Evolutionary conservation across 2,329 filamentous ascomycete species (phyloP), one percentile per base, ranked within the genome.

Genomic region (Alternaria arborescens): DNA sequence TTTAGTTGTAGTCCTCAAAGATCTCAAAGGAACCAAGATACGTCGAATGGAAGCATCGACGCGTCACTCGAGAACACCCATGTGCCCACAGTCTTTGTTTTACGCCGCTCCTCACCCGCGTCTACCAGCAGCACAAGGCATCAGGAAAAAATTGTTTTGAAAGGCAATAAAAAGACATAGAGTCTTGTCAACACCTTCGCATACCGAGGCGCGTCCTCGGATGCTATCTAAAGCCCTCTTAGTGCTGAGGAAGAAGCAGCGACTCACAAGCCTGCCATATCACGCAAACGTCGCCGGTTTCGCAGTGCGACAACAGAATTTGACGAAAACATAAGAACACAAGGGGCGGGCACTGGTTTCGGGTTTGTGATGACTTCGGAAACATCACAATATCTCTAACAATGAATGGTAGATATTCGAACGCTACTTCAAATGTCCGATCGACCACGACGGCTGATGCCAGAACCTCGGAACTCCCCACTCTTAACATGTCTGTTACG

Each of bases 401-500:
- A 47, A 41, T 12, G 6, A 41, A 20, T 22, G 5, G 4, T 22
- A 41, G 38, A 22, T 6, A 5, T 22, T 41, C 38, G 38, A 22
- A 41, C 22, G 5, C 38, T 41, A 20, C 8, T 41, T 11, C 10
- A 18, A 10, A 12, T 3, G 10, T 12, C n/a, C 57, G n/a, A 14
- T 50, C 58, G 4, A 55, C 32, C 20, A 50, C 5, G 12, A 57
- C 58, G 40, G 59, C 40, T 12, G 44, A 55, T 8, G 34, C 40
- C 8, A 50, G 26, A 24, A 50, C 16, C 22, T 43, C 48, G 12
- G 12, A 30, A 1, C 1, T n/a, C 1, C 32, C 41, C 32, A 18
- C 36, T 1, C 47, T 22, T 8, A 24, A 36, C 1, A 51, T 28
- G 22, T 5, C 22, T 16, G 20, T 41, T 16, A 50, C 40, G 10